Conservation (phyloP, 2,329 filamentous ascomycete species). For the Hymenoscyphus fructigenus region DNA sequence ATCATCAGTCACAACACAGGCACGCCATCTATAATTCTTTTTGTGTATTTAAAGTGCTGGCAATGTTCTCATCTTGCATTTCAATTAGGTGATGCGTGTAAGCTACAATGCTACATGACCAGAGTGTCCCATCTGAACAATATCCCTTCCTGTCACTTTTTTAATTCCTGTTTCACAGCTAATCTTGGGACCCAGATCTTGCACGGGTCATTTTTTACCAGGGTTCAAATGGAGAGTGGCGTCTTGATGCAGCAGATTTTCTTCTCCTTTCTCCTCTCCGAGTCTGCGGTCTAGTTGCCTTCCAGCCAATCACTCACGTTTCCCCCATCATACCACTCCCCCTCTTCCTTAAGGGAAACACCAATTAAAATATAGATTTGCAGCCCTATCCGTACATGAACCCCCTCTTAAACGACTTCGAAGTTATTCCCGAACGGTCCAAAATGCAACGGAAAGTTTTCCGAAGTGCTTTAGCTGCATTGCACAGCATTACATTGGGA, state of each 20-base stretch:
- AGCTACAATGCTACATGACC: neutral
- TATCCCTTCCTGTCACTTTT: neutral
- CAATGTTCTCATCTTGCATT: neutral
- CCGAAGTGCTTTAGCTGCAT: neutral
- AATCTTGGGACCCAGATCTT: neutral
- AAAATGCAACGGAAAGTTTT: neutral
- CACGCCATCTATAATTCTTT: neutral
- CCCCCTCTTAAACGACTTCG: neutral
- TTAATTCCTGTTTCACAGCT: neutral
- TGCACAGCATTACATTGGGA: neutral
- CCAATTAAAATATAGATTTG: neutral
- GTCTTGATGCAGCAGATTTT: conserved; percentile 1
- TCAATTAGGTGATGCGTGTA: neutral
- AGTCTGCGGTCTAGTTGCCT: neutral
- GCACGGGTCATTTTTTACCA: neutral
- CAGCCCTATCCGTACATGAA: neutral
- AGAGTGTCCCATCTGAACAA: neutral
- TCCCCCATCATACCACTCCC: neutral
- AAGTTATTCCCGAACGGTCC: neutral
- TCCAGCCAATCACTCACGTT: conserved; percentile 3
- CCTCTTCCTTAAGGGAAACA: neutral
- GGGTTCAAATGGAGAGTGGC: neutral
- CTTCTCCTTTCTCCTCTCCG: conserved; percentile 2
- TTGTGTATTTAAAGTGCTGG: neutral
- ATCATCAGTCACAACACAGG: neutral